phyloP scores from a whole-genome alignment of 768 basidiomycete species.

The Kwoniella sp. region DNA sequence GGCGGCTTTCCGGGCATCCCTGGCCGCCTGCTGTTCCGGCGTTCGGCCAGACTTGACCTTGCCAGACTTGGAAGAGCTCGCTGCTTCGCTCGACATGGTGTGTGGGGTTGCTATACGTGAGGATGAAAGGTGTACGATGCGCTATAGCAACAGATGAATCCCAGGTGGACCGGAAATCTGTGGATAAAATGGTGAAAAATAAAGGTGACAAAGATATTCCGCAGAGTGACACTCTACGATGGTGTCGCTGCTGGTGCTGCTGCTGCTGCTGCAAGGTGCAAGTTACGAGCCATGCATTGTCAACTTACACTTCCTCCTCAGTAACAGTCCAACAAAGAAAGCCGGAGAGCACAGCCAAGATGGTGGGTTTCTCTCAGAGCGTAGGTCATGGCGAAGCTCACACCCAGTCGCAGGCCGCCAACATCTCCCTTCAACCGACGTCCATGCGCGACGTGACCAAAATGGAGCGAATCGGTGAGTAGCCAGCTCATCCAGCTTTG shows the following conservation, averaged over 20 bases:
- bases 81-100: slow-evolving; percentile 14
- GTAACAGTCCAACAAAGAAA: background rate
- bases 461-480: slow-evolving; percentile 51
- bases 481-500: background rate
- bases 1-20: slow-evolving; percentile 30
- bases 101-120: background rate
- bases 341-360: no score
- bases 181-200: slow-evolving; percentile 14
- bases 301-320: no score
- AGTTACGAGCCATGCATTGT: no score
- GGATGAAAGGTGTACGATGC: background rate
- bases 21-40: slow-evolving; percentile 30
- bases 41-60: slow-evolving; percentile 25
- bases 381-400: no score
- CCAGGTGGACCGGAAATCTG: slow-evolving; percentile 13
- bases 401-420: slow-evolving; percentile 34
- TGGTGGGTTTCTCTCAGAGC: no score
- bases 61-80: background rate
- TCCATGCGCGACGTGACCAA: slow-evolving; percentile 48
- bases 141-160: background rate
- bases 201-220: slow-evolving; percentile 8
- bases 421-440: slow-evolving; percentile 43
- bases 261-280: no score
- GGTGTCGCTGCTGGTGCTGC: no score
- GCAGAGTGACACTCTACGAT: background rate